Evolutionary conservation across 2,329 filamentous ascomycete species (phyloP), one percentile per base, ranked within the genome.

Genomic region (Camillea tinctor): DNA sequence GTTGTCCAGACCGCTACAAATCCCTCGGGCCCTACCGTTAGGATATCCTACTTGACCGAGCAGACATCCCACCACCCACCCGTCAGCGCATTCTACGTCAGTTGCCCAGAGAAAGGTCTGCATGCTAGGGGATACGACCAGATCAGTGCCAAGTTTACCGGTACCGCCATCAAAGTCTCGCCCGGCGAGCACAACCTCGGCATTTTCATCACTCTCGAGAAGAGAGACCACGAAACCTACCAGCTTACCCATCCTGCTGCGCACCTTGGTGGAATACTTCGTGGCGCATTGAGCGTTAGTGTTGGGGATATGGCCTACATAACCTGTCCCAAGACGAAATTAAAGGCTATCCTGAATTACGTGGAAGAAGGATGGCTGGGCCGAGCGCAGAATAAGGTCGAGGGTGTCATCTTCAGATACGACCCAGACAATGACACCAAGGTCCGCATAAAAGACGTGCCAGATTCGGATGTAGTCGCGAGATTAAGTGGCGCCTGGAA

Each of bases 61-160:
- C 95, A 99, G 78, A 99, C 95, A 8, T 97, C 93, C 7, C 95
- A 99, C 71, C 95, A 99, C 76, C 95, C 95, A 36, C 95, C 95
- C 9, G 94, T 99, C 66, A 98, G 94, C 68, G 95, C 95, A 15
- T 99, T 96, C 76, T 94, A 91, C 75, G 88, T 97, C 65, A 89
- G 93, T 72, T 99, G 95, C 72, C 93, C 93, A 0, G 91, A 96
- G 67, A 93, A 92, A 73, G 95, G 94, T 24, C 84, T 99, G 66
- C 87, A 87, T 44, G 95, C 95, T 17, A 85, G 90, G 60, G 95
- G 95, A 1, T 99, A 94, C 72, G 95, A 99, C 72, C 95, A 99
- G 79, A 88, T 99, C 70, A 94, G 91, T 68, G 95, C 95, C 72
- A 98, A 97, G 76, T 99, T 99, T 77, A 98, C 95, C 1, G 95